Evolutionary conservation across 2,329 filamentous ascomycete species (phyloP), one percentile per base, ranked within the genome.

Genomic region (Corynespora cassiicola): DNA sequence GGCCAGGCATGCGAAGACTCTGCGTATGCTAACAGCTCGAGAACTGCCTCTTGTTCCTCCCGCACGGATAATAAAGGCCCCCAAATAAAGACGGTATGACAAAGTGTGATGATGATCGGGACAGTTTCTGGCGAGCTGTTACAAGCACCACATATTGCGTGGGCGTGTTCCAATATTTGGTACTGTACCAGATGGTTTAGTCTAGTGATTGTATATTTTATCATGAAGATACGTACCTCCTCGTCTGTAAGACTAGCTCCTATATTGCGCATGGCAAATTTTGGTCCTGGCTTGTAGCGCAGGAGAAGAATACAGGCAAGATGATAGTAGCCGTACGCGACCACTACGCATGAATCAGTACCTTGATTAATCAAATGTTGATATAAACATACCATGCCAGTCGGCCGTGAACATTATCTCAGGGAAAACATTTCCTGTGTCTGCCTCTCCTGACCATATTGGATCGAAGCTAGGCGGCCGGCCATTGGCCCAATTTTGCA

Each of bases 231-330:
- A 39, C 51, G 41, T 45, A 62, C 59, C 25, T 65, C 54, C 26
- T 32, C 33, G 6, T 48, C 53, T 15, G 54, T 52, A 2, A 54
- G 34, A 17, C 43, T 54, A 1, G 33, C 39, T 7, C 24, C 27
- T 12, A 50, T 33, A 22, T 49, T 58, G 8, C 52, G 57, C 12
- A 58, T 48, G 1, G 56, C 54, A 20, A 63, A 62, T 22, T 52
- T 54, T 4, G 60, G 58, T 2, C 53, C 56, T 5, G 61, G 61
- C 18, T 55, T 63, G 32, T 61, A 63, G 15, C 38, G 54, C 8
- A 63, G 50, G n/a, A 65, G 45, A 26, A 65, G 50, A 17, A 65
- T 54, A 18, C 54, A 59, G 8, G 56, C 42, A 28, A 63, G 60
- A 30, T 65, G 56, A 22, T 54, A 63, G 28, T 56, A 56, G 4